Conservation (phyloP, 2,329 filamentous ascomycete genomes). For the Xylariaceae sp. region DNA sequence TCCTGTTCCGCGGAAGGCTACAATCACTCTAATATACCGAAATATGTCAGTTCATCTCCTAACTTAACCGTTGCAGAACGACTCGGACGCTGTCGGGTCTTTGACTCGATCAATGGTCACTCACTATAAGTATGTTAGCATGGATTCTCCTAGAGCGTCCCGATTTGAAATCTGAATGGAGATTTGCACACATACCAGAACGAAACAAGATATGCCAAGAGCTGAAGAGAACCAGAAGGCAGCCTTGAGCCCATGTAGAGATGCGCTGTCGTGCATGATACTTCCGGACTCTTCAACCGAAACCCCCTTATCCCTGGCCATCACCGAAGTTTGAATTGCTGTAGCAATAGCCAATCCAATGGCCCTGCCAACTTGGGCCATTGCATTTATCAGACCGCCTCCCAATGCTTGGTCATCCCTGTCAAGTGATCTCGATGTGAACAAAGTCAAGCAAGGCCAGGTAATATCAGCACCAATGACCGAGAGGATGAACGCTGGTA, state of each 20-base stretch:
- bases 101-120: no score
- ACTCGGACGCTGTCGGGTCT: no score
- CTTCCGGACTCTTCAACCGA: constrained; percentile 43
- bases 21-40: no score
- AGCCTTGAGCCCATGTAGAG: constrained; percentile 47
- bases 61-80: no score
- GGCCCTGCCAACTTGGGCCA: constrained; percentile 63
- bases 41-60: no score
- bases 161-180: no score
- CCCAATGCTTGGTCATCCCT: constrained; percentile 65
- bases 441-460: constrained; percentile 64
- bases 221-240: constrained; percentile 53
- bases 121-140: no score
- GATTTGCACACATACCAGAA: neutral
- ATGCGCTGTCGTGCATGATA: constrained; percentile 44
- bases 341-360: constrained; percentile 66
- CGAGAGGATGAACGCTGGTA: constrained; percentile 64
- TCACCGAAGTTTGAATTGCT: constrained; percentile 61
- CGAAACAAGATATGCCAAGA: constrained; percentile 39
- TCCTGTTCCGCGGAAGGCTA: neutral
- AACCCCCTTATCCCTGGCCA: constrained; percentile 47
- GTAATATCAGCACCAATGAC: constrained; percentile 66
- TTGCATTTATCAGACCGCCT: constrained; percentile 65
- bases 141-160: no score
- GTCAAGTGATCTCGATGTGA: constrained; percentile 61